Evolutionary conservation across 768 basidiomycete species (phyloP).

Genomic region (Pleurotus platypus): DNA sequence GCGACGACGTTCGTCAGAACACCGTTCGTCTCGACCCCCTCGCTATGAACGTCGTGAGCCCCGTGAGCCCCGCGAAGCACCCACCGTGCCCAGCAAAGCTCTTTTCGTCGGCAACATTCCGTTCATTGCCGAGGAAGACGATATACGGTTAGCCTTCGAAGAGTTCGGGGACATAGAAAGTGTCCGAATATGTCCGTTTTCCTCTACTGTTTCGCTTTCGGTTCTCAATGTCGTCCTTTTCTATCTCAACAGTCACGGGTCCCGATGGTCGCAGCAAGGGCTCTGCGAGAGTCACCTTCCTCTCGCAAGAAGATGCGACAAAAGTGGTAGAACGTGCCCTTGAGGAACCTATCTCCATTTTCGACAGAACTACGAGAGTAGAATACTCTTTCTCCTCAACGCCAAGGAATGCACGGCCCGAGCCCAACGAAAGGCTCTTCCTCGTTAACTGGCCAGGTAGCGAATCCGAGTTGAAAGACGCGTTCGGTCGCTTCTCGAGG

Average conservation of each 20-base stretch:
- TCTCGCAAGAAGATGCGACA: slow-evolving; percentile 29
- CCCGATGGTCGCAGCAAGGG: slow-evolving; percentile 37
- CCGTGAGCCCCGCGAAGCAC: background rate
- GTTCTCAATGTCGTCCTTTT: slow-evolving; percentile 3
- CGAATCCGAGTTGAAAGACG: slow-evolving; percentile 20
- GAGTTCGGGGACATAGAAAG: slow-evolving; percentile 37
- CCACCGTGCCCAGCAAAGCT: slow-evolving; percentile 25
- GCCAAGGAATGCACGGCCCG: background rate
- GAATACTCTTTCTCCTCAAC: slow-evolving; percentile 29
- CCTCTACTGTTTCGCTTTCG: background rate
- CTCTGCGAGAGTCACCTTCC: slow-evolving; percentile 43
- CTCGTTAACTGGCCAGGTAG: slow-evolving; percentile 21
- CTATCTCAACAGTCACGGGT: slow-evolving; percentile 19
- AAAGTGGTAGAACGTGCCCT: slow-evolving; percentile 28
- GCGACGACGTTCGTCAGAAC: too few relatives aligned
- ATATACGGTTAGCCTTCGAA: slow-evolving; percentile 37
- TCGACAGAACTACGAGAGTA: slow-evolving; percentile 40
- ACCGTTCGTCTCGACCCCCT: too few relatives aligned
- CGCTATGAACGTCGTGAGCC: too few relatives aligned
- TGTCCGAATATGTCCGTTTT: slow-evolving; percentile 38
- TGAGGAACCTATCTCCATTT: slow-evolving; percentile 46
- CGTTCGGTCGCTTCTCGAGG: slow-evolving; percentile 20
- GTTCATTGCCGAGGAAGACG: slow-evolving; percentile 35
- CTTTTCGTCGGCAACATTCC: slow-evolving; percentile 55
- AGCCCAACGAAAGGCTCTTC: slow-evolving; percentile 27